Evolutionary conservation across 768 basidiomycete species (phyloP), one percentile per base, ranked within the genome.

Genomic region (Chalciporus piperatus): DNA sequence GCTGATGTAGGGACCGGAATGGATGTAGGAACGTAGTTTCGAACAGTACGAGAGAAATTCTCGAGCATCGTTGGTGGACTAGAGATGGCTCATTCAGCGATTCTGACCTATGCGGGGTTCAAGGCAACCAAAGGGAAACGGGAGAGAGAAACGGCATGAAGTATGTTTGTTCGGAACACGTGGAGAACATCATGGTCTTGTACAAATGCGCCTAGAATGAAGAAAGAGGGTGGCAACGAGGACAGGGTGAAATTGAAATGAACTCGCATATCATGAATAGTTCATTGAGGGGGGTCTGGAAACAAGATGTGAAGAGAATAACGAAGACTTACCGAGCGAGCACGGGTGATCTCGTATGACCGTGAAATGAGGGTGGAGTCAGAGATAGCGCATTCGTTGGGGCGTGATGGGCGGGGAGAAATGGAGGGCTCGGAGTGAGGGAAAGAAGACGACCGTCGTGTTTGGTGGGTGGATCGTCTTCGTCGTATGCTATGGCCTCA

Each of bases 51-150:
- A 10, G 81, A 78, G 55, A 83, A 71, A 20, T 70, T 71, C 63
- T 80, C 78, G 17, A 82, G 69, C 50, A 78, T 72, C 0, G 79
- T 74, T 9, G 75, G 75, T 52, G 73, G 76, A n/a, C 79, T 81
- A 60, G 30, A 55, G 43, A 19, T 14, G n/a, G 35, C 3, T 14
- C 1, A 30, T 41, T 67, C 45, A 68, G 63, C 57, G 55, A 45
- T 25, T 20, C 45, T 16, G 16, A 48, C 16, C 12, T 19, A 30
- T 13, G 44, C 32, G 4, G 17, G 23, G 12, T 17, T 43, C 38
- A 46, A 40, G 12, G 35, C 16, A n/a, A 14, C 17, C 25, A 19
- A 50, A 41, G 43, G 20, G 16, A 33, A 46, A 52, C 37, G n/a
- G 30, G 17, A 33, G 22, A 32, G n/a, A 37, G 23, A 19, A 37